Conservation (phyloP, 2,329 filamentous ascomycete genomes). For the Truncatella angustata region DNA sequence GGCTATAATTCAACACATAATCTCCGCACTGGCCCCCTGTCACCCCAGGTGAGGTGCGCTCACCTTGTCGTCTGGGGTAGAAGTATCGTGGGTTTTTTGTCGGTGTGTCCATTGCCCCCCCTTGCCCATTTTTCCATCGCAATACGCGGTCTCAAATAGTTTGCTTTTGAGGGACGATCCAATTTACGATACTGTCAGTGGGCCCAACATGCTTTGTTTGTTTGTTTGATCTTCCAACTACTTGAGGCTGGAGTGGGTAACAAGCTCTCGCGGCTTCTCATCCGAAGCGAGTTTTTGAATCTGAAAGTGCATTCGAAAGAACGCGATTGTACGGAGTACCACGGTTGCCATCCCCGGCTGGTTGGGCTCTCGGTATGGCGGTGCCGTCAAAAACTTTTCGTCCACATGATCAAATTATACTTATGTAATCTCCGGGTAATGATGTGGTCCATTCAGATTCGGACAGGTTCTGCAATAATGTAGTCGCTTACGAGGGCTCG, state of each 20-base stretch:
- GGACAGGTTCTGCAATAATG: not conserved
- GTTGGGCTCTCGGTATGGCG: not conserved
- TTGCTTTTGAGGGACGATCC: not conserved
- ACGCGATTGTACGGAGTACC: not conserved
- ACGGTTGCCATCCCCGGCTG: not conserved
- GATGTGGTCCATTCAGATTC: not conserved
- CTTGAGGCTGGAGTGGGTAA: not conserved
- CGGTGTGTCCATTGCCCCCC: not conserved
- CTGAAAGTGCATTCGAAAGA: too few relatives aligned
- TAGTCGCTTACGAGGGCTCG: not conserved
- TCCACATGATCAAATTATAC: not conserved
- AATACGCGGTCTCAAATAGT: not conserved
- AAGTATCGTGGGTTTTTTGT: not conserved
- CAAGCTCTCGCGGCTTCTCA: not conserved
- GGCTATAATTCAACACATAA: too few relatives aligned
- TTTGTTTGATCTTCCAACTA: not conserved
- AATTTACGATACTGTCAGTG: not conserved
- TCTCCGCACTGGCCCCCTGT: not conserved
- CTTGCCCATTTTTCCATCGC: not conserved
- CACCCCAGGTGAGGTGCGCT: not conserved
- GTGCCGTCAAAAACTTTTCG: not conserved
- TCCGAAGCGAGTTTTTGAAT: not conserved
- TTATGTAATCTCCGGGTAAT: not conserved
- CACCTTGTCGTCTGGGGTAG: not conserved
- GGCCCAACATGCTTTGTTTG: not conserved